These are phyloP conservation scores for Tephrocybe sp. DNA, from an alignment of 768 basidiomycete species.

Conservation along the genomic window DNA sequence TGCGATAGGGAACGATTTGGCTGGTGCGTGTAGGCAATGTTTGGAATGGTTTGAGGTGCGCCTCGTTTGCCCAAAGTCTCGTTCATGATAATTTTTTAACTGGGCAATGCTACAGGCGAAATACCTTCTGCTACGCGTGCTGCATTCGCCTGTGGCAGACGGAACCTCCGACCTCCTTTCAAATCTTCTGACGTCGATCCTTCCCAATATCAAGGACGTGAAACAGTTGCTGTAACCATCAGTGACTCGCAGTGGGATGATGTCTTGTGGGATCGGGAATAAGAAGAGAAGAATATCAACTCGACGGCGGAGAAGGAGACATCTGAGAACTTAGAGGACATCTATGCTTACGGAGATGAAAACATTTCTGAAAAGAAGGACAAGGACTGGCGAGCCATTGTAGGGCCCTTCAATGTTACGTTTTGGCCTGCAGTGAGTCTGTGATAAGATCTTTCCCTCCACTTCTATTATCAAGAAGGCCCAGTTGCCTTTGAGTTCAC, in stretches of 20 bases:
- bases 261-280: constrained; percentile 73
- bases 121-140: constrained; percentile 73
- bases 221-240: constrained; percentile 76
- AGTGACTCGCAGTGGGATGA: constrained; percentile 82
- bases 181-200: constrained; percentile 72
- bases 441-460: no score
- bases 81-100: constrained; percentile 2
- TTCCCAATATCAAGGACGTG: constrained; percentile 72
- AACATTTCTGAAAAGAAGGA: constrained; percentile 45
- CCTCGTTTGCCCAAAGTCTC: neutral
- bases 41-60: constrained; percentile 85
- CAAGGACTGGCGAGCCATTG: constrained; percentile 77
- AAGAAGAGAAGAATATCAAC: constrained; percentile 40
- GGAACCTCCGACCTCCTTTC: constrained; percentile 75
- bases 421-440: no score
- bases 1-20: constrained; percentile 79
- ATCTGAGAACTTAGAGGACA: constrained; percentile 41
- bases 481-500: no score
- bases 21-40: constrained; percentile 80
- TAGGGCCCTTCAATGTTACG: no score
- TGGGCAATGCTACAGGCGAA: constrained; percentile 60
- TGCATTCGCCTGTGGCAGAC: constrained; percentile 62
- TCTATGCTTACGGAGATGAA: constrained; percentile 64
- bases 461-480: no score
- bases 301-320: constrained; percentile 20